Evolutionary conservation across 2,329 filamentous ascomycete species (phyloP), one percentile per base, ranked within the genome.

Genomic region (Ophiostoma ips): DNA sequence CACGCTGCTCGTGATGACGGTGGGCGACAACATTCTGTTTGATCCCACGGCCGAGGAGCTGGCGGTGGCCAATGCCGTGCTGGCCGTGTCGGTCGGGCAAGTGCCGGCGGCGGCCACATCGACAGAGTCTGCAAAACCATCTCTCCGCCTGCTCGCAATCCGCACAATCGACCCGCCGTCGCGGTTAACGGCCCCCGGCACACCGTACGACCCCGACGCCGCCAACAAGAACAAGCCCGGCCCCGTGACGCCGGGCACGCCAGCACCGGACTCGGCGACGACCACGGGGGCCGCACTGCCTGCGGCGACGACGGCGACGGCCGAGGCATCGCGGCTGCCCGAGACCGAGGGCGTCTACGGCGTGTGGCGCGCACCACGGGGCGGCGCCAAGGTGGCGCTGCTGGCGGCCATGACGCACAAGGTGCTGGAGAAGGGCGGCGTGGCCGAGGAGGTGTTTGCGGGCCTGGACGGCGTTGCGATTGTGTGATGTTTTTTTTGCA

Each of bases 11-110:
- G 87, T 96, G 50, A 84, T 94, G 64, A 79, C 84, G 3, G 83
- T 95, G 0, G 86, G 84, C 52, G 74, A 83, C 52, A 96, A 92
- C 63, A 82, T 95, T 66, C 84, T 98, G 56, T 95, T 96, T 68
- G 92, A 98, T 63, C 90, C 92, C 0, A 83, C 79, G 48, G 81
- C 83, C 57, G 89, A 95, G 63, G 92, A 98, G 65, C 80, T 98
- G 15, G 86, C 88, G 2, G 90, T 96, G 4, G 92, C 92, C 1
- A 90, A 96, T 60, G 80, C 83, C 12, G 86, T 92, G 3, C 71
- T 96, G 43, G 92, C 90, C 2, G 77, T 96, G 5, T 94, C 88
- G 0, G 75, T 94, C 33, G 78, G 78, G 15, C 76, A 77, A 57
- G 61, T 62, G 11, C 46, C 46, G 38, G 46, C 7, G 38, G 45